A percentile compares a stretch with the other conserved stretches of the same genome.
Conservation (phyloP, 345 rosid genomes). For the Syzygium aqueum region DNA sequence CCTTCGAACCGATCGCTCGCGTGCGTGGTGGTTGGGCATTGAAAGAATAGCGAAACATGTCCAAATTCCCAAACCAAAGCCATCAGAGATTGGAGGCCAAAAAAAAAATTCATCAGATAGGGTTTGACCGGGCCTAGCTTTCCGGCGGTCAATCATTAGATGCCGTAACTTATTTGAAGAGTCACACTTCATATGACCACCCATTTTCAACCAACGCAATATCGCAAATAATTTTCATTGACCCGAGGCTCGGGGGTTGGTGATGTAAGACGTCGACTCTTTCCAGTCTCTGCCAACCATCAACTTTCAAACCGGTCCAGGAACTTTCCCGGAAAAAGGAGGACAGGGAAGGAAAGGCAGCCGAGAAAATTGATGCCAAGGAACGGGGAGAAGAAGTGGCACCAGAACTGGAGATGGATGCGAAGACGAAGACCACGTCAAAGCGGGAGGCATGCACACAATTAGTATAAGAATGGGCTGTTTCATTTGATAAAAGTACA, state of each 20-base stretch:
- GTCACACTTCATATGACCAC: background rate
- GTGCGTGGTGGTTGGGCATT: background rate
- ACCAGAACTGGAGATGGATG: background rate
- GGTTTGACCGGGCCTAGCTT: background rate
- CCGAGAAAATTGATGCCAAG: background rate
- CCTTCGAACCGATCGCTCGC: background rate
- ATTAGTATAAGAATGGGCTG: background rate
- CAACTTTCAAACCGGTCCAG: background rate
- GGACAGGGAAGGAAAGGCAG: background rate
- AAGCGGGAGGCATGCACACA: background rate
- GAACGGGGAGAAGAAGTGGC: background rate
- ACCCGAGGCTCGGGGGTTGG: background rate
- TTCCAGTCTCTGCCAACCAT: background rate
- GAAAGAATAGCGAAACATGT: background rate
- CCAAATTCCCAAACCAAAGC: background rate
- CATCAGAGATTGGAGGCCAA: background rate
- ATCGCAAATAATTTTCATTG: background rate
- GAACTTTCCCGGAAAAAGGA: background rate
- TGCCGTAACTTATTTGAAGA: too few relatives aligned
- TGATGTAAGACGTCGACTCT: background rate
- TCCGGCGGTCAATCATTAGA: background rate
- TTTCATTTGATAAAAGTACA: background rate
- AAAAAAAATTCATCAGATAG: background rate
- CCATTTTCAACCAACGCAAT: too few relatives aligned
- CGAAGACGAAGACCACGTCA: background rate